phyloP scores from a whole-genome alignment of 192 early-diverging fungal species.

The Mycoemilia scoparia region DNA sequence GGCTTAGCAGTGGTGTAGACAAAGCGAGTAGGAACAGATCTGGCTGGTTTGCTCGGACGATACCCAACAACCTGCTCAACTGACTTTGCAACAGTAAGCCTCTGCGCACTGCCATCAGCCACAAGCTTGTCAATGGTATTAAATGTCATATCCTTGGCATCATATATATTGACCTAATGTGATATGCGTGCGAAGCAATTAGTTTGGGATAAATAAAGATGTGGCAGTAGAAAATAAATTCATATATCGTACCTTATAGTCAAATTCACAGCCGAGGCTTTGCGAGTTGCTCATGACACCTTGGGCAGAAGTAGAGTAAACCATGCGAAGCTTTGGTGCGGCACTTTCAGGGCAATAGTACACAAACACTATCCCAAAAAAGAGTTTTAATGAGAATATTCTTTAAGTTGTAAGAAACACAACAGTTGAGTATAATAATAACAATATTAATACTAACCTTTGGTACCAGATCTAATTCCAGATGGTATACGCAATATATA shows the following conservation, averaged over 20 bases:
- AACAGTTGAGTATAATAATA: too few species aligned
- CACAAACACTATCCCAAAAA: conserved; percentile 20
- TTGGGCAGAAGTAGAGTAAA: conserved; percentile 23
- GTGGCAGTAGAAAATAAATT: too few species aligned
- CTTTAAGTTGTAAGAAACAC: too few species aligned
- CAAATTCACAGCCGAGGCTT: conserved; percentile 16
- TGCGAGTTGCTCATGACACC: conserved; percentile 21
- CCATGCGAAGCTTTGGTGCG: conserved; percentile 29
- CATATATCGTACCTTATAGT: background rate
- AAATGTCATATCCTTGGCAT: conserved; percentile 23
- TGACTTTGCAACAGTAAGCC: conserved; percentile 12
- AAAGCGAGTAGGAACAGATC: conserved; percentile 21
- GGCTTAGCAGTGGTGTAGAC: conserved; percentile 10
- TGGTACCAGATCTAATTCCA: too few species aligned
- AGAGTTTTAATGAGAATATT: too few species aligned
- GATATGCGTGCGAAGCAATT: background rate
- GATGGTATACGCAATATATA: conserved; percentile 28
- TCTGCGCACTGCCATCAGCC: conserved; percentile 21
- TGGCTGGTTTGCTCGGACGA: conserved; percentile 11
- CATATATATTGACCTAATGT: conserved; percentile 19
- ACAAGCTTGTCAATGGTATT: conserved; percentile 19
- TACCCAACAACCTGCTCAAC: conserved; percentile 25
- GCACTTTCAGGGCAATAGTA: conserved; percentile 28
- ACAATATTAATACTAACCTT: too few species aligned
- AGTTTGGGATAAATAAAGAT: too few species aligned